These are phyloP conservation scores for Suillus occidentalis DNA, from an alignment of 768 basidiomycete genomes.

Conservation along the genomic window DNA sequence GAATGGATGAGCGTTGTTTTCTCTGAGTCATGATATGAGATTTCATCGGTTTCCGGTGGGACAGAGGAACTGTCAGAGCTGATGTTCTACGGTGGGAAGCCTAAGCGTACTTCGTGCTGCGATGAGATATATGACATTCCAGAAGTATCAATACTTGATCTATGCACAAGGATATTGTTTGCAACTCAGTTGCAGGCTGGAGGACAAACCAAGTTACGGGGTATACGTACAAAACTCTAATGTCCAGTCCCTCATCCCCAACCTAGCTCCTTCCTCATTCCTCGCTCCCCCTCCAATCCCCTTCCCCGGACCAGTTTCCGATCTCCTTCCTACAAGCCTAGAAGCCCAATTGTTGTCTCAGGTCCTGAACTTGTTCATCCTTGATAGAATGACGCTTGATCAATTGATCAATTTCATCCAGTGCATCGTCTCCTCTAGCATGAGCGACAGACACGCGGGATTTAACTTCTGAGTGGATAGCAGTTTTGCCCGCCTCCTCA, in stretches of 20 bases:
- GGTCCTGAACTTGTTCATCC: neutral
- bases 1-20: neutral
- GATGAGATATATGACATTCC: neutral
- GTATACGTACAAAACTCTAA: neutral
- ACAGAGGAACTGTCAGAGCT: neutral
- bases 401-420: constrained; percentile 8
- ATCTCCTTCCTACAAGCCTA: no score
- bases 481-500: constrained; percentile 1
- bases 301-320: constrained; percentile 22
- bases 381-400: constrained; percentile 9
- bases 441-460: neutral
- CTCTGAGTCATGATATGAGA: neutral
- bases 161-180: neutral
- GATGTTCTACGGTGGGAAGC: neutral
- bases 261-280: neutral
- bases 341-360: neutral
- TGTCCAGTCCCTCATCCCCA: neutral
- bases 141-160: neutral
- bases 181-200: neutral
- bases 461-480: constrained; percentile 1
- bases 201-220: neutral
- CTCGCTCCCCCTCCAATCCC: constrained; percentile 12
- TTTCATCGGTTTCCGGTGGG: neutral
- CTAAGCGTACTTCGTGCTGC: neutral
- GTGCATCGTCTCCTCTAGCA: neutral